A percentile compares a stretch with the other conserved stretches of the same genome.
These are phyloP conservation scores for Fusarium clavum DNA, from an alignment of 2,329 filamentous ascomycete genomes.

Conservation along the genomic window DNA sequence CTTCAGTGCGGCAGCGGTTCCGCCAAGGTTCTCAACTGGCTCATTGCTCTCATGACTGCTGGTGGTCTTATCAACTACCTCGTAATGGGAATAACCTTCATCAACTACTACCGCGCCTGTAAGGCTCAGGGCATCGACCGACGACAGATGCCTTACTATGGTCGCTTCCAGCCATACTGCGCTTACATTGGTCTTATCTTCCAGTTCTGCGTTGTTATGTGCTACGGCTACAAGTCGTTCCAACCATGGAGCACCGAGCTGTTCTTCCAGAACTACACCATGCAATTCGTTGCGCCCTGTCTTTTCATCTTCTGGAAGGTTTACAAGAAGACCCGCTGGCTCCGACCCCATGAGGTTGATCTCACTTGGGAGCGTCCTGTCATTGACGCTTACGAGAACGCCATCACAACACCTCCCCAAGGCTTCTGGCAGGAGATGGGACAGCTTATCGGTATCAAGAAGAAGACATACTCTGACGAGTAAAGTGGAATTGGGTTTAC, in stretches of 20 bases:
- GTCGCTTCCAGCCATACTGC: constrained; percentile 69
- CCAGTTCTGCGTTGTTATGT: constrained; percentile 58
- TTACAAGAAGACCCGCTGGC: constrained; percentile 66
- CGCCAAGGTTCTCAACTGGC: constrained; percentile 63
- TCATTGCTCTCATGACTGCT: constrained; percentile 67
- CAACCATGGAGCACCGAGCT: constrained; percentile 59
- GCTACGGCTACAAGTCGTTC: constrained; percentile 68
- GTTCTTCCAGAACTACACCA: constrained; percentile 67
- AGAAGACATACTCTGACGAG: constrained; percentile 16
- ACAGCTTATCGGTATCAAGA: constrained; percentile 34
- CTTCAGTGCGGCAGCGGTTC: constrained; percentile 63
- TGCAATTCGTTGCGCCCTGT: constrained; percentile 65
- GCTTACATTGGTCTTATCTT: constrained; percentile 59
- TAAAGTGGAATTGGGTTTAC: not conserved
- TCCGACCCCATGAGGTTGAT: constrained; percentile 66
- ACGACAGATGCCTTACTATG: constrained; percentile 66
- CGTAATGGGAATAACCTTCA: constrained; percentile 60
- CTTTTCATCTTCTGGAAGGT: constrained; percentile 73
- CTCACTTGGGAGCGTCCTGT: constrained; percentile 69
- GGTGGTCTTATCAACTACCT: constrained; percentile 72
- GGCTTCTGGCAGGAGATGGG: constrained; percentile 67
- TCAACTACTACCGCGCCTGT: constrained; percentile 64
- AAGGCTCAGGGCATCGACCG: constrained; percentile 65
- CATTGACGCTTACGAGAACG: constrained; percentile 68
- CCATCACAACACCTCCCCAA: constrained; percentile 60